Evolutionary conservation across 768 basidiomycete species (phyloP).

Genomic region (Naganishia vaughanmartiniae): DNA sequence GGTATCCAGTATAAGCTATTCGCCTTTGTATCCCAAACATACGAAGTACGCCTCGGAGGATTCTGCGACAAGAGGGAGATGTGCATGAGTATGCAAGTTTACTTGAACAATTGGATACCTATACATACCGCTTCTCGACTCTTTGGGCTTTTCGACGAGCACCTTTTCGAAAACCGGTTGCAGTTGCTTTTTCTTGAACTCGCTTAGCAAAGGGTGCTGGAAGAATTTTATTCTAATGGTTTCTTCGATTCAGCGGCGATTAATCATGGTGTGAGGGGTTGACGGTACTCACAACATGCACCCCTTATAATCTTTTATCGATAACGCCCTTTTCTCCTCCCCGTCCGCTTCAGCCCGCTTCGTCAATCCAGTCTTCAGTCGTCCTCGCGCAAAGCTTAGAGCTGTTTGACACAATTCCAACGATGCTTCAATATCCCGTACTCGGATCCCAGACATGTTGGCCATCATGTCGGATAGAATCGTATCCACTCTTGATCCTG

Average conservation of each 20-base stretch:
- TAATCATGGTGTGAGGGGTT: neutral
- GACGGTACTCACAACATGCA: constrained; percentile 20
- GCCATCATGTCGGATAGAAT: constrained; percentile 88
- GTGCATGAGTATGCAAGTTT: neutral
- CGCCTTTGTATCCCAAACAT: constrained; percentile 64
- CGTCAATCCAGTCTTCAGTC: constrained; percentile 3
- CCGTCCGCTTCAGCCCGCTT: neutral
- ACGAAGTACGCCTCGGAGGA: constrained; percentile 84
- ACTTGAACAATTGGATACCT: neutral
- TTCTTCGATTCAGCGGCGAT: neutral
- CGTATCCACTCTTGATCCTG: constrained; percentile 62
- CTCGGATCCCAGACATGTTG: constrained; percentile 70
- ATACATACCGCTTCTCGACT: constrained; percentile 60
- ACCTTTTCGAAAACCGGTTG: constrained; percentile 67
- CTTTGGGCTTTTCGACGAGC: constrained; percentile 71
- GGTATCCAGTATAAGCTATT: neutral
- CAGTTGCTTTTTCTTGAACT: constrained; percentile 65
- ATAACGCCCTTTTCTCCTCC: constrained; percentile 8
- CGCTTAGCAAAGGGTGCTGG: constrained; percentile 65
- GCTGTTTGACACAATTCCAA: constrained; percentile 74
- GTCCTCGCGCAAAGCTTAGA: constrained; percentile 61
- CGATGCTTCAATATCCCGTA: constrained; percentile 65
- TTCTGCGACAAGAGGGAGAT: constrained; percentile 50
- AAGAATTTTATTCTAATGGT: constrained; percentile 76
- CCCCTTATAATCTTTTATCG: constrained; percentile 13